phyloP scores from a whole-genome alignment of 768 basidiomycete genomes.

The Tylopilus sp. region DNA sequence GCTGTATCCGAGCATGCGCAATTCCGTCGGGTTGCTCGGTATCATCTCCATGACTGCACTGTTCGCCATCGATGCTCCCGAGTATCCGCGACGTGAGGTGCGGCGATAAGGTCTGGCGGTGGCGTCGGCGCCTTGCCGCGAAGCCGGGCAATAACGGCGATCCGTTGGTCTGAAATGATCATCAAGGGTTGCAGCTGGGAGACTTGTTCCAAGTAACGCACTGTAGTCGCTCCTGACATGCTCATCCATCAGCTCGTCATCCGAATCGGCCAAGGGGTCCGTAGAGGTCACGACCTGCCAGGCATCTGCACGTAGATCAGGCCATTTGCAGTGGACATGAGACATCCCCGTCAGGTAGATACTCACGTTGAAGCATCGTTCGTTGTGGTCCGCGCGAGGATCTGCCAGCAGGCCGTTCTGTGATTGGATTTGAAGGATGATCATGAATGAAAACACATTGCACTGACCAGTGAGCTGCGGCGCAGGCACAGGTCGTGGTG shows the following conservation, averaged over 20 bases:
- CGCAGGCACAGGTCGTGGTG: conserved; percentile 19
- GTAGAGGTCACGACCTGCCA: conserved; percentile 62
- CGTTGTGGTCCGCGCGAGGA: conserved; percentile 31
- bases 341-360: background rate
- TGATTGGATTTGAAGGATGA: conserved; percentile 2
- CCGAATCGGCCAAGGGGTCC: conserved; percentile 70
- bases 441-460: background rate
- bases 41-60: conserved; percentile 33
- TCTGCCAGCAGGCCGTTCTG: conserved; percentile 18
- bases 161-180: conserved; percentile 41
- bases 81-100: conserved; percentile 15
- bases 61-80: conserved; percentile 37
- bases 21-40: conserved; percentile 10
- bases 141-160: conserved; percentile 50
- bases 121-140: conserved; percentile 50
- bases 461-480: conserved; percentile 23
- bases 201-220: conserved; percentile 31
- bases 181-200: background rate
- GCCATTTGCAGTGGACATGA: background rate
- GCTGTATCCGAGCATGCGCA: background rate
- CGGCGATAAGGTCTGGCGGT: conserved; percentile 25
- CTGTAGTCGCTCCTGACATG: conserved; percentile 63
- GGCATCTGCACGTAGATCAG: conserved; percentile 48
- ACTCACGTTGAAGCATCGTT: conserved; percentile 46
- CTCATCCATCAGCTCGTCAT: conserved; percentile 66